These are phyloP conservation scores for Tolypocladium ovalisporum DNA, from an alignment of 2,329 filamentous ascomycete genomes.

Conservation along the genomic window DNA sequence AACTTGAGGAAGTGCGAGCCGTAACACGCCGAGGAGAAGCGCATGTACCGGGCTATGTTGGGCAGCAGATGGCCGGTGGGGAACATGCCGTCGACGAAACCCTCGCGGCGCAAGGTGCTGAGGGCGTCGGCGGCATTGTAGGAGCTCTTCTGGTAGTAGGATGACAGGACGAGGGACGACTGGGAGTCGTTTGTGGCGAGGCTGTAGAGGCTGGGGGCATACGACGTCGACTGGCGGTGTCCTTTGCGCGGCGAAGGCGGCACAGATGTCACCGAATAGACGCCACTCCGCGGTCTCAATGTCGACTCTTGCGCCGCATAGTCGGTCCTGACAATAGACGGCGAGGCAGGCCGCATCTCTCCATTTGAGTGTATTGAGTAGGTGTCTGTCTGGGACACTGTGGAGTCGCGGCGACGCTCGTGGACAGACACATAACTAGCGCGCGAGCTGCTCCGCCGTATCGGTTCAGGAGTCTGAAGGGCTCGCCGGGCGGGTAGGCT, in stretches of 20 bases:
- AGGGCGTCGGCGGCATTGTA: slow-evolving; percentile 38
- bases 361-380: slow-evolving; percentile 39
- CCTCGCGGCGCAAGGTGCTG: slow-evolving; percentile 36
- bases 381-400: slow-evolving; percentile 45
- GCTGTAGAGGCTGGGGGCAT: slow-evolving; percentile 49
- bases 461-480: slow-evolving; percentile 14
- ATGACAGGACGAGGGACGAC: slow-evolving; percentile 39
- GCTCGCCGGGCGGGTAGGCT: background rate
- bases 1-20: slow-evolving; percentile 52
- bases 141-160: slow-evolving; percentile 35
- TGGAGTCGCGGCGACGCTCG: slow-evolving; percentile 39
- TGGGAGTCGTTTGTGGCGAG: slow-evolving; percentile 45
- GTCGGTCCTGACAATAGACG: slow-evolving; percentile 19
- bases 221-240: slow-evolving; percentile 15
- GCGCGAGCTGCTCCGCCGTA: slow-evolving; percentile 30
- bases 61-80: slow-evolving; percentile 47
- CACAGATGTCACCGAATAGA: slow-evolving; percentile 5
- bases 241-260: slow-evolving; percentile 11
- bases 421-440: slow-evolving; percentile 39
- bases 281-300: slow-evolving; percentile 7
- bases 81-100: slow-evolving; percentile 47
- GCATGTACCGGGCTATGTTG: slow-evolving; percentile 55
- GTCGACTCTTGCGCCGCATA: slow-evolving; percentile 11
- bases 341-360: slow-evolving; percentile 32
- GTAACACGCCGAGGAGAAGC: slow-evolving; percentile 56